Evolutionary conservation across 768 basidiomycete species (phyloP), one percentile per base, ranked within the genome.

Genomic region (Cystobasidium tubakii): DNA sequence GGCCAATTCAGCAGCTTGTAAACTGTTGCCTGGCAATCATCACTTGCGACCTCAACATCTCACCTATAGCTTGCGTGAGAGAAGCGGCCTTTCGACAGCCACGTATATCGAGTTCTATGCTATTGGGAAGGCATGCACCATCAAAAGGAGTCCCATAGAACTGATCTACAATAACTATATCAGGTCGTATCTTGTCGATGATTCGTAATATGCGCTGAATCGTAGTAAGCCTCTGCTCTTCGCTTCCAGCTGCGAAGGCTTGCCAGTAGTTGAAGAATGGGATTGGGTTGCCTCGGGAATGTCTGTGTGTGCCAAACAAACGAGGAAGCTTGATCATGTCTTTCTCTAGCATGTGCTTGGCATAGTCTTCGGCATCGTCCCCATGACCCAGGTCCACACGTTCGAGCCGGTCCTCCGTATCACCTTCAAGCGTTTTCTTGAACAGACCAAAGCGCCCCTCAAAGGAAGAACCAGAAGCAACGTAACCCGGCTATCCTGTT

Each of bases 211-310:
- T 36, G 10, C 31, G 42, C 31, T 54, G 66, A 53, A 46, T 34
- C 7, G 66, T 67, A 13, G 21, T 27, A 1, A 67, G 50, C 17
- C 66, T 46, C 42, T 67, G 42, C 29, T n/a, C 25, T 53, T 67
- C 66, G 19, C 13, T 46, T 3, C 66, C 66, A 29, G 42, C 25
- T 19, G 66, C 66, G 50, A 53, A 67, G 25, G 39, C 31, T 36
- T 54, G 36, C 66, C 66, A 67, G 66, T 50, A 67, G 50, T 67
- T 36, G 27, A 67, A 67, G 66, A 67, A 67, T 31, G 66, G 66
- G 12, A 42, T 67, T 17, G 66, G 66, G 31, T 53, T 50, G 27
- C 66, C 66, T 31, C 66, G 15, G 1, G 44, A 13, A 23, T 67
- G 66, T 31, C 66, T 46, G 44, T 67, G 66, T 34, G 66, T n/a